Evolutionary conservation across 495 filamentous ascomycete species (phyloP).

Genomic region (Sordaria brevicollis): DNA sequence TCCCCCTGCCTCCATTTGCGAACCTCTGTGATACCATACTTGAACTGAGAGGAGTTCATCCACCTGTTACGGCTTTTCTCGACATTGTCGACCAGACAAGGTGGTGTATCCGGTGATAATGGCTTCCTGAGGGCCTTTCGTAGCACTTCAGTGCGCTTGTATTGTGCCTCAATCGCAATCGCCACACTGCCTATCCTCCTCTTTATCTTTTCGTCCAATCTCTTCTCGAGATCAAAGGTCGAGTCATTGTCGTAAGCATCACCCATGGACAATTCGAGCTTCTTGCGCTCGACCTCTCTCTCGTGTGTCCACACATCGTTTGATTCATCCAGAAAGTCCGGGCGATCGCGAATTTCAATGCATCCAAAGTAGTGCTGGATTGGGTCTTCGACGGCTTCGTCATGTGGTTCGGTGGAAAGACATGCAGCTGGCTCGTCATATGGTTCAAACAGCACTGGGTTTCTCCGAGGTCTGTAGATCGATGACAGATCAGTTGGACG

Average conservation of each 20-base stretch:
- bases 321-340: constrained; percentile 14
- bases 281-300: too few species aligned
- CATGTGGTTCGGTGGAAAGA: constrained; percentile 1
- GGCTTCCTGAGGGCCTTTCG: constrained; percentile 7
- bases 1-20: constrained; percentile 1
- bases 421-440: background rate
- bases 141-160: constrained; percentile 11
- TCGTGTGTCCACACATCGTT: too few species aligned
- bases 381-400: constrained; percentile 14
- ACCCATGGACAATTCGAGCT: background rate
- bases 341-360: constrained; percentile 15
- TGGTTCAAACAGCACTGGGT: background rate
- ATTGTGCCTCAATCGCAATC: constrained; percentile 7
- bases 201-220: constrained; percentile 2
- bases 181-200: constrained; percentile 12
- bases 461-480: background rate
- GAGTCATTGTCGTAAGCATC: too few species aligned
- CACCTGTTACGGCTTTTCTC: background rate
- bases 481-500: too few species aligned
- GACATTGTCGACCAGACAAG: background rate
- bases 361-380: constrained; percentile 25
- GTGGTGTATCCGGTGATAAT: background rate
- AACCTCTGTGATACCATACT: background rate
- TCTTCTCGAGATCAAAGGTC: background rate
- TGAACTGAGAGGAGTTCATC: background rate